Conservation (phyloP, 768 basidiomycete species). For the Auricularia auricula-judae region DNA sequence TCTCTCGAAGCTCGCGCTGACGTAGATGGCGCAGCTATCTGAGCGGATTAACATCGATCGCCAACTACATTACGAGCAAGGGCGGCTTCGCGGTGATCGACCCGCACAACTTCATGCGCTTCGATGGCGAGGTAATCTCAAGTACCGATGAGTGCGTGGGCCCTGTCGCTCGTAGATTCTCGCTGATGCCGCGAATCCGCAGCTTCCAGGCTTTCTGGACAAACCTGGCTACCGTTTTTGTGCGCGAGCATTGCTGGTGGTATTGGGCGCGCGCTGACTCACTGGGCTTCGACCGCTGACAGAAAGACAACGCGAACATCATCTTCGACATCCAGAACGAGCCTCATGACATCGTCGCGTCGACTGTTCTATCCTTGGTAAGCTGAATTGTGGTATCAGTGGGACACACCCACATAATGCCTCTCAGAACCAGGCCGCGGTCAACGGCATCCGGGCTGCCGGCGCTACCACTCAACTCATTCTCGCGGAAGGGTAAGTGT, state of each 20-base stretch:
- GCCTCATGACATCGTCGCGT: slow-evolving; percentile 46
- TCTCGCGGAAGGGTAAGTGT: slow-evolving; percentile 30
- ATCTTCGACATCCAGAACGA: slow-evolving; percentile 55
- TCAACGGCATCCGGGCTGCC: slow-evolving; percentile 51
- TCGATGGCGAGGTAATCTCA: slow-evolving; percentile 28
- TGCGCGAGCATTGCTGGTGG: slow-evolving; percentile 11
- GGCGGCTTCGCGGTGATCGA: slow-evolving; percentile 49
- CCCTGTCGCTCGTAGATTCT: too few species aligned
- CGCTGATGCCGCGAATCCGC: too few species aligned
- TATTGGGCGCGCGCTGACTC: too few species aligned
- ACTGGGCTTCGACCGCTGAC: too few species aligned
- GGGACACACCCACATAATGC: too few species aligned
- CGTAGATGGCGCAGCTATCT: slow-evolving; percentile 34
- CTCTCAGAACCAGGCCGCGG: slow-evolving; percentile 44
- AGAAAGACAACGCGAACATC: slow-evolving; percentile 30
- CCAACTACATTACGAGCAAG: slow-evolving; percentile 50
- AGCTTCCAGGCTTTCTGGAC: slow-evolving; percentile 36
- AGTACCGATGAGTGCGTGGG: too few species aligned
- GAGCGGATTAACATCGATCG: slow-evolving; percentile 35
- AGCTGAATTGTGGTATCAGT: slow-evolving; percentile 11
- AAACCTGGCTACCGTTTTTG: slow-evolving; percentile 44
- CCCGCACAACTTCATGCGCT: slow-evolving; percentile 53
- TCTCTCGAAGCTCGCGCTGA: not conserved
- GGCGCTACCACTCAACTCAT: slow-evolving; percentile 39
- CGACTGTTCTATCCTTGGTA: slow-evolving; percentile 24